Percentiles rank a stretch among this genome's conserved stretches.
phyloP scores from a whole-genome alignment of 1,284 basidiomycete species.

The Ceratobasidium sp. region DNA sequence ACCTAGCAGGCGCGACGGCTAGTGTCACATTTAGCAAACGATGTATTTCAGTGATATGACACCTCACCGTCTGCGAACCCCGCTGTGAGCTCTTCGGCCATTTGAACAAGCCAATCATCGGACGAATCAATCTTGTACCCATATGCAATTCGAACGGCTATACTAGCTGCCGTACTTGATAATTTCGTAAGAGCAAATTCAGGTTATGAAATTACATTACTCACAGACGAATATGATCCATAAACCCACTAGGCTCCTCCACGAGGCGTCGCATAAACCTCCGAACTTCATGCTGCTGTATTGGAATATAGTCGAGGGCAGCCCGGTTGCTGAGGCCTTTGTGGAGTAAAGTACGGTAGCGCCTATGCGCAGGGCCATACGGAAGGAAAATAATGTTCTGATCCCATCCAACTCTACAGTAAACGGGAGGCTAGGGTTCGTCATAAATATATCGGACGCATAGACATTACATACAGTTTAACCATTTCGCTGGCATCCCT shows the following conservation, averaged over 20 bases:
- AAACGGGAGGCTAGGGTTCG: not conserved
- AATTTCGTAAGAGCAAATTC: not conserved
- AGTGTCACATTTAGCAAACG: not conserved
- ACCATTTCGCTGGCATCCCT: constrained; percentile 14
- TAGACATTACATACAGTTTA: not conserved
- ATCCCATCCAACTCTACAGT: not conserved
- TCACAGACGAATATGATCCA: not conserved
- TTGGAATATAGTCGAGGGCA: not conserved
- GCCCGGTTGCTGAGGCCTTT: not conserved
- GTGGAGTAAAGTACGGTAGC: not conserved
- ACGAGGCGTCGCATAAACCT: not conserved
- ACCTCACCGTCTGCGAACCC: not conserved
- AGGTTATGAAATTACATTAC: not conserved
- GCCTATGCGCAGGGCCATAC: constrained; percentile 5
- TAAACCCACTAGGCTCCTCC: not conserved
- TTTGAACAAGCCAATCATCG: constrained; percentile 13
- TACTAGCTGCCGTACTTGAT: constrained; percentile 6
- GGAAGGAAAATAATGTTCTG: not conserved
- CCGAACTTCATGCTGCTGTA: constrained; percentile 4
- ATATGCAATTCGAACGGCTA: constrained; percentile 11
- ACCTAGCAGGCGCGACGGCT: constrained; percentile 4
- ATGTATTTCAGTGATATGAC: no score
- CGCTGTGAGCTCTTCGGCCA: not conserved
- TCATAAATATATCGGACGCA: not conserved
- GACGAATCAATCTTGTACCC: constrained; percentile 10